phyloP scores from a whole-genome alignment of 2,329 filamentous ascomycete genomes.

The Fusarium miscanthi region DNA sequence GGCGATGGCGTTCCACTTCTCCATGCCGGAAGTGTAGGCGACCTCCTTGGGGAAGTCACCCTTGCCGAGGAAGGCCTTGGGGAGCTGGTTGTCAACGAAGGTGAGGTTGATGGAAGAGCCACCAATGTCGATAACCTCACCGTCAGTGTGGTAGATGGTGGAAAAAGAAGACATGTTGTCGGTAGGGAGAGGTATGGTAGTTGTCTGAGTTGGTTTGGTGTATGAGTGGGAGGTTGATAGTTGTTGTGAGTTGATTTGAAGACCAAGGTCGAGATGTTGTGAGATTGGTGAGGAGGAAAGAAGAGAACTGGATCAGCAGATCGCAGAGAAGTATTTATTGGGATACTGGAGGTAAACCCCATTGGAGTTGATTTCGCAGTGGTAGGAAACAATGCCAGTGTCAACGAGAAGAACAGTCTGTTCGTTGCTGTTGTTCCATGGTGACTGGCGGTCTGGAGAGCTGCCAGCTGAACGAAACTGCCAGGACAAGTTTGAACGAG shows the following conservation, averaged over 20 bases:
- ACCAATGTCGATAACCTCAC: conserved; percentile 37
- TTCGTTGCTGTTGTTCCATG: not conserved
- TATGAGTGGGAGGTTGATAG: not conserved
- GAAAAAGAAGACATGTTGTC: not conserved
- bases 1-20: conserved; percentile 28
- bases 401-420: not conserved
- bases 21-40: conserved; percentile 38
- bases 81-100: conserved; percentile 26
- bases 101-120: conserved; percentile 20
- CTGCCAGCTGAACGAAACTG: not conserved
- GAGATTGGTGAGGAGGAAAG: not conserved
- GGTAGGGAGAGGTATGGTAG: not conserved
- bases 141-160: not conserved
- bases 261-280: not conserved
- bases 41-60: conserved; percentile 45
- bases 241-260: not conserved
- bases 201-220: not conserved
- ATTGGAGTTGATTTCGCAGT: fast-evolving
- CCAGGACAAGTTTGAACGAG: too few relatives aligned
- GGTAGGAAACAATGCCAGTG: fast-evolving
- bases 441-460: not conserved
- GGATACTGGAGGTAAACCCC: fast-evolving
- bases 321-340: not conserved
- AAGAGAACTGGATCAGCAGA: fast-evolving
- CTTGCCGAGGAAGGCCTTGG: conserved; percentile 26